Conservation (phyloP, 2,329 filamentous ascomycete species). For the Periconia digitata region DNA sequence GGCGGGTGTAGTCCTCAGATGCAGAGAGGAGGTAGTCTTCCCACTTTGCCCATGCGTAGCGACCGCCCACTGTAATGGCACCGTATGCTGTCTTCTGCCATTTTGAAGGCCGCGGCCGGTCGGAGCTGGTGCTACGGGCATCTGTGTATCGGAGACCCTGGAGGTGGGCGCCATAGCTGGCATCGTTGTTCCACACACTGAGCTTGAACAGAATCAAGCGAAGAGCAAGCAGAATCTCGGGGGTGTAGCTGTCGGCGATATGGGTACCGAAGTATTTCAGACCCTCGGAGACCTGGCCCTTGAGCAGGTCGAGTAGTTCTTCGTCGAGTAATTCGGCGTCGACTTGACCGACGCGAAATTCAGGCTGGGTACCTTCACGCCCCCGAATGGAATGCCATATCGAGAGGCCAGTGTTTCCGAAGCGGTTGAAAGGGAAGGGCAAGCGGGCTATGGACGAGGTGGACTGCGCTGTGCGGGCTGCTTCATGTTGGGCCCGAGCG, state of each 20-base stretch:
- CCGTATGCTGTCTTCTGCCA: constrained; percentile 87
- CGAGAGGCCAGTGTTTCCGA: constrained; percentile 52
- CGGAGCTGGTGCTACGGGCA: constrained; percentile 60
- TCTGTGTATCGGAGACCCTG: constrained; percentile 92
- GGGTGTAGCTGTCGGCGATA: constrained; percentile 80
- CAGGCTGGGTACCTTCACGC: constrained; percentile 77
- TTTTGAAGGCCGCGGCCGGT: constrained; percentile 69
- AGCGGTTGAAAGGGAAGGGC: constrained; percentile 60
- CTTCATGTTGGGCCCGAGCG: constrained; percentile 63
- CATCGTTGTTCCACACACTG: constrained; percentile 93
- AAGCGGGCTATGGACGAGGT: constrained; percentile 47
- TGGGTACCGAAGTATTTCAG: constrained; percentile 81
- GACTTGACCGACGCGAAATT: constrained; percentile 92
- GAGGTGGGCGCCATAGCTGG: constrained; percentile 88
- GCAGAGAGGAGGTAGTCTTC: constrained; percentile 79
- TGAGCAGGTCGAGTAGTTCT: constrained; percentile 83
- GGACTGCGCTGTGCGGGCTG: constrained; percentile 40
- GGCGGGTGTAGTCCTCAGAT: constrained; percentile 69
- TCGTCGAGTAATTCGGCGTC: constrained; percentile 95
- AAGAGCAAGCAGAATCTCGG: constrained; percentile 79
- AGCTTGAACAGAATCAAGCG: constrained; percentile 88
- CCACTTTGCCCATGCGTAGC: constrained; percentile 91
- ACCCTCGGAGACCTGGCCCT: constrained; percentile 81
- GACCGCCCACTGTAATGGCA: constrained; percentile 79
- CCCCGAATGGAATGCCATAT: constrained; percentile 73